Base-by-base conservation (phyloP, 768 basidiomycete genomes). In the Leccinum fibrillosum region DNA sequence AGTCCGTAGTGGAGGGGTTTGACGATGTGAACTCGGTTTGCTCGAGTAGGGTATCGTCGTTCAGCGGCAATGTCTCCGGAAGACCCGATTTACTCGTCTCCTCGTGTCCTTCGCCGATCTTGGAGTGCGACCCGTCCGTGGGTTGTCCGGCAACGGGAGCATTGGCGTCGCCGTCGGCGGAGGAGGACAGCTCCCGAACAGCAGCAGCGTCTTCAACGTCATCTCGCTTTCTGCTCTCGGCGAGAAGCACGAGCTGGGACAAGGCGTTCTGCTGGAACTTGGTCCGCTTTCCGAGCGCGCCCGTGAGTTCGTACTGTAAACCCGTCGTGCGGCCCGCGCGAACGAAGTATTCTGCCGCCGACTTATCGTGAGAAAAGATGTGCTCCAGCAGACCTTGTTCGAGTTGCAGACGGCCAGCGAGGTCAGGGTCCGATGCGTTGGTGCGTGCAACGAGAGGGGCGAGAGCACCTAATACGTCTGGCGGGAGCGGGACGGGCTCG, bases 21-120 rank as follows among this genome's bases (percentile, higher is more conserved):
- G 91, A 88, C 11, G 89, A 87, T 9, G 93, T 94, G 71, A 92
- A 99, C 67, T 90, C 83, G 1, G 96, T 98, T 64, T 90, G 86
- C 74, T 99, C 97, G 42, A 99, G 82, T 17, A 99, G 81, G 0
- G 95, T 98, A 72, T 99, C 97, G 72, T 98, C 97, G 72, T 98
- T 96, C 49, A 98, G 80, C 2, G 80, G 77, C 26, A 98, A 73
- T 4, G 89, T 86, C 71, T 91, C 86, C n/a, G 96, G 94, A 26
- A 93, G 64, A 53, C 70, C 69, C 9, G 63, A 49, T 45, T 58
- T 53, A 6, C 23, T 26, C 11, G 25, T 50, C 47, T 53, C 59
- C 6, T 47, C 42, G 49, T 48, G 32, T 48, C 53, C 49, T 23
- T 51, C 32, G 23, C 56, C 61, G 12, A 51, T 54, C 47, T 53